Conservation (phyloP, 208 protist genomes). For the Acanthamoeba castellanii region DNA sequence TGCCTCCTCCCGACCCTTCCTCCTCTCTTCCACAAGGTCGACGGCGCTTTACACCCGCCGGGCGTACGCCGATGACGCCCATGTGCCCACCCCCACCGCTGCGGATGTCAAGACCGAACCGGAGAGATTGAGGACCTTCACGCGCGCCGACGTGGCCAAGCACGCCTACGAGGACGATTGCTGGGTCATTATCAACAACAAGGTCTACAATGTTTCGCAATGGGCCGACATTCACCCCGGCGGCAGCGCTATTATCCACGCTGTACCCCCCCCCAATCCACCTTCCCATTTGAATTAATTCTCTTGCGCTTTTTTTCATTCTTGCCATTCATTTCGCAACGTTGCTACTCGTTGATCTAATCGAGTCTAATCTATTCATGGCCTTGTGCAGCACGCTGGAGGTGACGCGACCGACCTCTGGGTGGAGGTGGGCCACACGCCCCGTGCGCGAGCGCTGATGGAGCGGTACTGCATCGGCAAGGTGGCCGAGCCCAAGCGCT, state of each 20-base stretch:
- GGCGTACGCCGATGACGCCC: too few relatives aligned
- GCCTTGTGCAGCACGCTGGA: conserved; percentile 13
- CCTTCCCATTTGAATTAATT: not conserved
- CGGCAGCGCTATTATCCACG: not conserved
- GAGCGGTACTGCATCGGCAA: conserved; percentile 38
- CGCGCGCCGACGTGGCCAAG: conserved; percentile 68
- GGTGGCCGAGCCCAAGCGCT: not conserved
- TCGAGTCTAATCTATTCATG: too few relatives aligned
- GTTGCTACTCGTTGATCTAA: too few relatives aligned
- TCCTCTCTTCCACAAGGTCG: too few relatives aligned
- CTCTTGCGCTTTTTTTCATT: too few relatives aligned
- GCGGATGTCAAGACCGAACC: too few relatives aligned
- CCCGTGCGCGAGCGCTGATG: conserved; percentile 3
- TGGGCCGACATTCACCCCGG: conserved; percentile 39
- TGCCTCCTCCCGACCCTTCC: too few relatives aligned
- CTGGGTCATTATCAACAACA: conserved; percentile 71
- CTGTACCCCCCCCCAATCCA: not conserved
- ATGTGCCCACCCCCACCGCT: too few relatives aligned
- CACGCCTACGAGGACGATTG: conserved; percentile 44
- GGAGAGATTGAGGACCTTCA: conserved; percentile 32
- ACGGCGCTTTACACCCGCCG: too few relatives aligned
- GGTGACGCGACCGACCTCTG: conserved; percentile 8
- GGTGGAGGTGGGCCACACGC: conserved; percentile 9
- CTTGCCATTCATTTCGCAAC: too few relatives aligned
- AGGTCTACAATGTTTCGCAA: conserved; percentile 70